These are phyloP conservation scores for Apophysomyces sp. DNA, from an alignment of 371 early-diverging fungal species.

Conservation along the genomic window DNA sequence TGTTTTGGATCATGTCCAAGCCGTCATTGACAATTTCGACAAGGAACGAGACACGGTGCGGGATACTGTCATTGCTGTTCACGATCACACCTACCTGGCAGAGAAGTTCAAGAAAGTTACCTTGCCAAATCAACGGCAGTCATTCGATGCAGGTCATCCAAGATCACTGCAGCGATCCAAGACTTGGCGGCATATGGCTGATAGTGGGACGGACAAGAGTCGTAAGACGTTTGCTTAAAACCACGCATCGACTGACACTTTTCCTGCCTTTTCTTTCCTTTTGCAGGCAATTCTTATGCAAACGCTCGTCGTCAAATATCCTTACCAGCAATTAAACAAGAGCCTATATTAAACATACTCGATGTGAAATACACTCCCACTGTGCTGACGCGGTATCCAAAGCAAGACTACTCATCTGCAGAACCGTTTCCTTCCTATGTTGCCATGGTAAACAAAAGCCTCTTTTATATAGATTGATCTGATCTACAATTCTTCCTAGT, in stretches of 20 bases:
- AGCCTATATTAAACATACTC: constrained; percentile 28
- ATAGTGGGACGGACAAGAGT: neutral
- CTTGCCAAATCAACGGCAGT: neutral
- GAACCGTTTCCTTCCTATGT: constrained; percentile 62
- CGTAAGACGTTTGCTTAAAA: too few relatives aligned
- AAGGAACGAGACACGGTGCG: constrained; percentile 49
- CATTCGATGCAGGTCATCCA: neutral
- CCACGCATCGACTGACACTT: too few relatives aligned
- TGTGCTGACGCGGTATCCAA: constrained; percentile 39
- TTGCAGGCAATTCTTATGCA: neutral
- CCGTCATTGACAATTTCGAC: constrained; percentile 49
- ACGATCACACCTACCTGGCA: constrained; percentile 51
- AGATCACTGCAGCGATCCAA: constrained; percentile 2
- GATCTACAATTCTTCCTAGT: constrained; percentile 52
- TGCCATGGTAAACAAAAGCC: constrained; percentile 59
- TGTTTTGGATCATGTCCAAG: constrained; percentile 45
- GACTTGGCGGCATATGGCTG: constrained; percentile 6
- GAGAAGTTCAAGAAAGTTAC: constrained; percentile 17
- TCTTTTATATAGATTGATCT: too few relatives aligned
- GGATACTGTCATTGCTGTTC: constrained; percentile 55
- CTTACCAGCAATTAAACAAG: neutral
- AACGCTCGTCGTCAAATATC: neutral
- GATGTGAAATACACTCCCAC: constrained; percentile 43
- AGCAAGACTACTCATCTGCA: constrained; percentile 22
- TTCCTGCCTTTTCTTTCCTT: neutral